Base-by-base conservation (phyloP, 176 grass and related monocot genomes). In the Triticum monococcum region DNA sequence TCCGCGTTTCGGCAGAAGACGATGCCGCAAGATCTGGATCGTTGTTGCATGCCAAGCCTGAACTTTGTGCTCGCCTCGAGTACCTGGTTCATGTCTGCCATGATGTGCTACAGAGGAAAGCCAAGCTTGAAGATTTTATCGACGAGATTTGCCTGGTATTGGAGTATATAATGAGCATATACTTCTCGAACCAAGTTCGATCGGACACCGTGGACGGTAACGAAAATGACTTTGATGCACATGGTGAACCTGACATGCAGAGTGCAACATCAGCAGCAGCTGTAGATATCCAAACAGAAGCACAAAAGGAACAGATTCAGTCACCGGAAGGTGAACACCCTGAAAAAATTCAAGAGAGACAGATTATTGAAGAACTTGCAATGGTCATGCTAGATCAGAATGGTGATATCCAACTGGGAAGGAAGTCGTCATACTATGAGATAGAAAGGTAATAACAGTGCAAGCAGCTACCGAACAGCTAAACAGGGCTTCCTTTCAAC, bases 1-100 rank as follows among this genome's bases (percentile, higher is more conserved):
- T 80, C 36, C 8, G 11, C 5, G 11, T 24, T 75, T 77, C 48
- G 61, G 24, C 60, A 28, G 52, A 81, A 68, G 67, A 86, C 11
- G 82, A 78, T 30, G 79, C 79, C 64, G 54, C 45, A 40, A 86
- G 23, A 74, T 83, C 63, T 70, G n/a, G 31, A 70, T 8, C 18
- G 0, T 12, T 43, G 11, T 52, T 78, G 35, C 3, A 41, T 78
- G 37, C 83, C 59, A 87, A 67, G 60, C 72, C 84, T 84, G 94
- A 89, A 83, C 67, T 93, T 35, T 28, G 28, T 45, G 36, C 68
- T 17, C 68, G 72, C 31, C 64, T 93, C 30, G 83, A 91, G 56
- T 50, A 67, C 37, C 86, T 95, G 80, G 68, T 93, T 64, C 81
- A 85, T 62, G 41, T 91, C 16, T 89, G 91, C 62, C 83, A 89